These are phyloP conservation scores for Spergularia azorica DNA, from an alignment of 179 eudicot genomes.

Conservation along the genomic window DNA sequence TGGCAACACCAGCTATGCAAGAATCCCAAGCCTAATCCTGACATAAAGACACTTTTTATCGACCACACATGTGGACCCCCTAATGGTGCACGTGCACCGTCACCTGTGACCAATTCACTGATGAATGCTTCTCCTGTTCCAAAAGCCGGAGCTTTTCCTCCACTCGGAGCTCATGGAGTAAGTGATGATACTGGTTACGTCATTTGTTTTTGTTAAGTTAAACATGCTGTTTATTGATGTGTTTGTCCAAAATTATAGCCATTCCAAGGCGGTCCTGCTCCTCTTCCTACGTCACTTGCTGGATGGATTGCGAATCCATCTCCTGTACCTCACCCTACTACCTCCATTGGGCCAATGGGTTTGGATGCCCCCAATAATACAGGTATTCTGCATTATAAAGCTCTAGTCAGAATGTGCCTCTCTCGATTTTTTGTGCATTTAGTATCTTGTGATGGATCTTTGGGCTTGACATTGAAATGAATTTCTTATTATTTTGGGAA, in stretches of 20 bases:
- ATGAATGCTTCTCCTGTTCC: constrained; percentile 59
- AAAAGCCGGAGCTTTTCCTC: constrained; percentile 70
- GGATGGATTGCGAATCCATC: constrained; percentile 88
- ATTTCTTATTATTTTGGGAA: not conserved
- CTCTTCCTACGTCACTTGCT: constrained; percentile 59
- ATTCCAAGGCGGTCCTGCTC: constrained; percentile 61
- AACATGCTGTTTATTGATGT: constrained; percentile 23
- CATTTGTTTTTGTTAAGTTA: constrained; percentile 4
- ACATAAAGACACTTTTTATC: constrained; percentile 82
- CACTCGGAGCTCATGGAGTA: constrained; percentile 84
- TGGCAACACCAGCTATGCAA: constrained; percentile 97
- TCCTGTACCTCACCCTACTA: constrained; percentile 67
- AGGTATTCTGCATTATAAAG: constrained; percentile 40
- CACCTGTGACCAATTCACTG: constrained; percentile 73
- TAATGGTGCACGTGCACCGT: constrained; percentile 83
- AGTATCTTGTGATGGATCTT: constrained; percentile 6
- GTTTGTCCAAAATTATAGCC: constrained; percentile 46
- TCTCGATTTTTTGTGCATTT: not conserved
- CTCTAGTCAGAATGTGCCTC: not conserved
- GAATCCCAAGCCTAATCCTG: constrained; percentile 80
- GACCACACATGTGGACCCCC: constrained; percentile 91
- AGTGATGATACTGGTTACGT: constrained; percentile 30
- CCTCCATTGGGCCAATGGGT: constrained; percentile 77
- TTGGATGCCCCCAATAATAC: constrained; percentile 60
- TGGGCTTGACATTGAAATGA: not conserved